Base-by-base conservation (phyloP, 2,329 filamentous ascomycete genomes). In the Simplicillium aogashimaense region DNA sequence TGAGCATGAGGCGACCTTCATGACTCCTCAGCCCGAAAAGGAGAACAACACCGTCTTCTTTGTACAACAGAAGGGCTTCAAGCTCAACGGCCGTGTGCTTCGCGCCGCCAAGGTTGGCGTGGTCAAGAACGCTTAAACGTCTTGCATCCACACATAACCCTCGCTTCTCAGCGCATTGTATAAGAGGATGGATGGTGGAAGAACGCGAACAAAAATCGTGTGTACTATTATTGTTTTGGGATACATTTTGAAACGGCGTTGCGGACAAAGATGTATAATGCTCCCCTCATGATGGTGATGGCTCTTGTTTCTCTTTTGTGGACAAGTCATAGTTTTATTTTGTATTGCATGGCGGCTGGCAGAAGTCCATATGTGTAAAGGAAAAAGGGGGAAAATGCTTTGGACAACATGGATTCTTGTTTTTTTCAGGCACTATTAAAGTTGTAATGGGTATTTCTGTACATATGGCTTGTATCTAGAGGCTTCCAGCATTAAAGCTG, bases 101-200 rank as follows among this genome's bases (percentile, higher is more conserved):
- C 79, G 92, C 61, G 87, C 90, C 47, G 87, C 90, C 58, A 95
- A 97, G 76, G 90, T 97, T 48, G 89, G 90, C 57, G 88, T 95
- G 43, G 89, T 94, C 49, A 94, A 92, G 76, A 94, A 92, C 68
- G 60, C 63, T 52, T 69, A 66, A 59, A 43, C 36, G 6, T 30
- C 33, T 46, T 43, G 20, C 9, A 5, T 25, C 20, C 20, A 6
- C 20, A 5, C 9, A 25, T 25, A 9, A 25, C 9, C 20, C 20
- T 25, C 20, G 20, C 20, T 25, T 25, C 20, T 25, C 20, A 25
- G 20, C 20, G 9, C 20, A 5, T 25, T 25, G 20, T 25, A 25
- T 25, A 25, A 25, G 20, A 25, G 20, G 20, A 25, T 25, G 6
- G 9, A 25, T 6, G 9, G 20, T 25, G 20, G 20, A 25, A 25